These are phyloP conservation scores for Kockiozyma suomiensis DNA, from an alignment of 805 yeast species.

Conservation along the genomic window DNA sequence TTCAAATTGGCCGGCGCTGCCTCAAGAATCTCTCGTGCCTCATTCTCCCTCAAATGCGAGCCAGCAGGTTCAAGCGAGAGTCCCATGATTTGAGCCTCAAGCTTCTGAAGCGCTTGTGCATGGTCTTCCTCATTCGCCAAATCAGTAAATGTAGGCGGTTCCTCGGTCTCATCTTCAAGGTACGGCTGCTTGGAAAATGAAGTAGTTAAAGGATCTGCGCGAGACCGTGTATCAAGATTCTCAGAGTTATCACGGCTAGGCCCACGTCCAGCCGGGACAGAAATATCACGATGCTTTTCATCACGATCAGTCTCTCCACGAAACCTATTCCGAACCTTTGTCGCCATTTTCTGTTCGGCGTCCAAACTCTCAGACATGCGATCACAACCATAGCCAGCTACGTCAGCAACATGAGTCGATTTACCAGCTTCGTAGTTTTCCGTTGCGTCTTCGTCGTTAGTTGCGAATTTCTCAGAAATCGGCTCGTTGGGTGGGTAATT, in stretches of 20 bases:
- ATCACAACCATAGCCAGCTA: constrained; percentile 27
- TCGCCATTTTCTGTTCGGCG: constrained; percentile 23
- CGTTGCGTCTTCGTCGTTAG: not conserved
- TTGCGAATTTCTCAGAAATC: not conserved
- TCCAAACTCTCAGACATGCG: constrained; percentile 20
- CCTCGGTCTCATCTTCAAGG: constrained; percentile 5
- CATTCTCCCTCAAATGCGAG: constrained; percentile 20
- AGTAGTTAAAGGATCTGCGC: not conserved
- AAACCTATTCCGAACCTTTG: constrained; percentile 7
- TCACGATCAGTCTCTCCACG: not conserved
- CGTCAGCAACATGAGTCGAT: constrained; percentile 14
- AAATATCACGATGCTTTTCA: constrained; percentile 12
- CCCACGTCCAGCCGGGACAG: constrained; percentile 20
- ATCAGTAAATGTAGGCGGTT: not conserved
- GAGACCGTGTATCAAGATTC: not conserved
- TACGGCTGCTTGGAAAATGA: not conserved
- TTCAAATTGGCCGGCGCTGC: constrained; percentile 44
- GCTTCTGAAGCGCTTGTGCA: not conserved
- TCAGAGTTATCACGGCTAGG: not conserved
- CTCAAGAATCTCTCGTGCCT: constrained; percentile 52
- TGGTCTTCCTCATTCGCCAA: no score
- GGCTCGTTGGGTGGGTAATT: constrained; percentile 2
- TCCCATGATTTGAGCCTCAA: not conserved
- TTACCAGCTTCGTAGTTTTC: not conserved
- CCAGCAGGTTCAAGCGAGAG: constrained; percentile 25